phyloP scores from a whole-genome alignment of 1,284 basidiomycete genomes.

The Singerocomus rubriflavus region DNA sequence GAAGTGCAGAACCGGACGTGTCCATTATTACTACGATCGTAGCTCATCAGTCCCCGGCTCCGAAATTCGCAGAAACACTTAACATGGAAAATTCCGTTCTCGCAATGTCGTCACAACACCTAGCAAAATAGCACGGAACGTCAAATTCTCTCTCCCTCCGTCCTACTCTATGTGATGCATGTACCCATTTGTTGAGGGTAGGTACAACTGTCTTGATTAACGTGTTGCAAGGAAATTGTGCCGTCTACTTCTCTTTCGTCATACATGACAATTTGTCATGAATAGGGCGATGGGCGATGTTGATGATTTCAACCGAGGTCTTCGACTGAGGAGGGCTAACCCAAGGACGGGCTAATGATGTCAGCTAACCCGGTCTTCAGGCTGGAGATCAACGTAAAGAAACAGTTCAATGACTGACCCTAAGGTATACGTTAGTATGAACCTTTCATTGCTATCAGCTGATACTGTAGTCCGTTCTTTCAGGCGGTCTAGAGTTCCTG shows the following conservation, averaged over 20 bases:
- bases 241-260: background rate
- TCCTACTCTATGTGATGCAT: background rate
- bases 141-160: too few species aligned
- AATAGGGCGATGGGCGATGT: slow-evolving; percentile 34
- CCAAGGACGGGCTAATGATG: slow-evolving; percentile 24
- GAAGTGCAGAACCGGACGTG: too few species aligned
- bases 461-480: background rate
- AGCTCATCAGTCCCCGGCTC: too few species aligned
- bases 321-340: slow-evolving; percentile 16
- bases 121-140: too few species aligned
- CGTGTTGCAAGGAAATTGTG: slow-evolving; percentile 17
- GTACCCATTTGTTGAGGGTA: slow-evolving; percentile 11
- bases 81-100: too few species aligned
- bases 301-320: slow-evolving; percentile 24
- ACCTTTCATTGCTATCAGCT: background rate
- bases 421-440: slow-evolving; percentile 27
- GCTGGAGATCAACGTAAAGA: slow-evolving; percentile 33
- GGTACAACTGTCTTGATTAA: slow-evolving; percentile 30
- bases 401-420: slow-evolving; percentile 32
- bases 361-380: slow-evolving; percentile 40
- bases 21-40: too few species aligned
- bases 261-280: background rate
- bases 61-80: too few species aligned
- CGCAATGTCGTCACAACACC: too few species aligned
- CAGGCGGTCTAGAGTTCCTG: slow-evolving; percentile 28